These are phyloP conservation scores for Liriodendron chinense DNA, from an alignment of 164 flowering plant genomes.

Conservation along the genomic window DNA sequence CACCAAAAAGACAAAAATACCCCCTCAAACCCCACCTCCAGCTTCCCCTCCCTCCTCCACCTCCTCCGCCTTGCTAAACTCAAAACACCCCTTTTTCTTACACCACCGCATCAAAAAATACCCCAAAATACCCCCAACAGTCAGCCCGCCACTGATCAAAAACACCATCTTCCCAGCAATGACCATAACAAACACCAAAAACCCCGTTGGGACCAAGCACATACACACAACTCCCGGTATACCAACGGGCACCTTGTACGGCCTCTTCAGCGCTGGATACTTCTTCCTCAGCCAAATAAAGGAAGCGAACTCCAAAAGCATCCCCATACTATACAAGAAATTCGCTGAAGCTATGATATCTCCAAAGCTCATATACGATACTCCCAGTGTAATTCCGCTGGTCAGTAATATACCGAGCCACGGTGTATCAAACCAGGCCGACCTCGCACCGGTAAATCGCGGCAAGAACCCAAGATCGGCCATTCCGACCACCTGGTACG, in stretches of 20 bases:
- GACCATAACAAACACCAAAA: conserved; percentile 44
- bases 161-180: conserved; percentile 37
- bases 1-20: not conserved
- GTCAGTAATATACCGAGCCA: conserved; percentile 48
- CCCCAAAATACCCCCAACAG: conserved; percentile 27
- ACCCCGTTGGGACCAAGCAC: conserved; percentile 58
- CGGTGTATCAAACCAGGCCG: conserved; percentile 55
- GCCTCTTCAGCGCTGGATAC: conserved; percentile 36
- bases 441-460: conserved; percentile 23
- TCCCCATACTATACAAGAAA: conserved; percentile 62
- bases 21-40: not conserved
- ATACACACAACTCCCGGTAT: conserved; percentile 33
- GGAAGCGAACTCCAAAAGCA: conserved; percentile 59
- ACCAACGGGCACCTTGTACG: conserved; percentile 41
- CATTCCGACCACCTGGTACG: conserved; percentile 59
- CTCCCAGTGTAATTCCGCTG: conserved; percentile 34
- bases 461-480: conserved; percentile 54
- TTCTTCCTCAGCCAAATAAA: conserved; percentile 56
- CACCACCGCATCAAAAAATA: conserved; percentile 34
- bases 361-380: conserved; percentile 41
- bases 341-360: conserved; percentile 52
- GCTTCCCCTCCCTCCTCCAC: conserved; percentile 1
- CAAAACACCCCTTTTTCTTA: conserved; percentile 27
- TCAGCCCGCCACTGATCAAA: conserved; percentile 33
- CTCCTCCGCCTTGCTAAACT: conserved; percentile 19